Conservation (phyloP, 257 asterid species). For the Mentha longifolia region DNA sequence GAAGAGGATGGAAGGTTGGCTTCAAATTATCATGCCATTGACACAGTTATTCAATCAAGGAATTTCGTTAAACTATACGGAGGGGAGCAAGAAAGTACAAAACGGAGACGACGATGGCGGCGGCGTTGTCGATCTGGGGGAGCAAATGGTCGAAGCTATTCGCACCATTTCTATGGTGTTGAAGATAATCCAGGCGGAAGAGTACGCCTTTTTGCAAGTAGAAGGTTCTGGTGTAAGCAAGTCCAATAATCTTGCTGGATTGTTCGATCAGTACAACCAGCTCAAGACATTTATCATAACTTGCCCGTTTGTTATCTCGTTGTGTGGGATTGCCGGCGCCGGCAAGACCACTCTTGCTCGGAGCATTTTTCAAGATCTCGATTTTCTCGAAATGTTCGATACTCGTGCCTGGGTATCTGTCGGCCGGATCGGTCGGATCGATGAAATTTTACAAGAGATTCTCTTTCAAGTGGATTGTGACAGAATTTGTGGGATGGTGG, state of each 20-base stretch:
- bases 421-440: background rate
- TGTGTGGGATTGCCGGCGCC: constrained; percentile 5
- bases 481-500: too few species aligned
- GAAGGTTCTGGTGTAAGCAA: too few species aligned
- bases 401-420: background rate
- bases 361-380: background rate
- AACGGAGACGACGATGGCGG: too few species aligned
- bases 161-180: too few species aligned
- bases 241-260: background rate
- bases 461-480: background rate
- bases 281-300: background rate
- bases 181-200: too few species aligned
- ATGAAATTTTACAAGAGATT: background rate
- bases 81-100: too few species aligned
- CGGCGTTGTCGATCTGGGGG: too few species aligned
- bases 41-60: too few species aligned
- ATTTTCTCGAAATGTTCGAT: background rate
- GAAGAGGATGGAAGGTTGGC: background rate
- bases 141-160: too few species aligned
- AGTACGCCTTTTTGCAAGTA: too few species aligned
- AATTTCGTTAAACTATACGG: too few species aligned
- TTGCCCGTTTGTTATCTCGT: background rate
- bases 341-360: constrained; percentile 21
- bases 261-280: background rate
- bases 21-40: too few species aligned